Evolutionary conservation across 73 alveolate genomes (phyloP), one percentile per base, ranked within the genome.

Genomic region (Tetrahymena malaccensis): DNA sequence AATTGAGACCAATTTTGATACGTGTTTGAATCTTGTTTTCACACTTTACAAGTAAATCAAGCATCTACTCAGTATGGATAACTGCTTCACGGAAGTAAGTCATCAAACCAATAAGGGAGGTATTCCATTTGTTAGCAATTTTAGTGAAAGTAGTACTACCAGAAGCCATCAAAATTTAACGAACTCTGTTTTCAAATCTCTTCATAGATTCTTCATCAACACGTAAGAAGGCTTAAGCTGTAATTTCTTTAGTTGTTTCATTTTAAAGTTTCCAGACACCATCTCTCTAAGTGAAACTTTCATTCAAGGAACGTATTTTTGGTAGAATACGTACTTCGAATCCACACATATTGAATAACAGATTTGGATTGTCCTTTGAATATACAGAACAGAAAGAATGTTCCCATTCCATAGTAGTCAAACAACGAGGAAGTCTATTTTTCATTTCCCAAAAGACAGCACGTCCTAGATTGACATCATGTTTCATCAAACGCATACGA

Each of bases 241-340:
- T 99, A 94, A 99, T 99, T 96, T 99, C 99, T 96, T 99, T 99
- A 35, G 99, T 99, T 94, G 97, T 97, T 95, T 99, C 99, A 98
- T 99, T 99, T 98, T 99, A 99, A n/a, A 99, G 98, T 97, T 99
- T 99, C 99, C 99, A 99, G 93, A 99, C 99, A 58, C 99, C 99
- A 98, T 99, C 99, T 94, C 98, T 98, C 96, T 98, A 98, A 25
- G 99, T 97, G 97, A 99, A 99, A 95, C 98, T 99, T 93, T 99
- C 99, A 94, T 96, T 94, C 55, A 95, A 34, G 37, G 99, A 97
- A 96, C 99, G 97, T 94, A 96, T 96, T 97, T 99, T 99, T 21
- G 99, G 99, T 44, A 99, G 95, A 33, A 99, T 99, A 94, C 99
- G 97, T 21, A 99, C 99, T 95, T 99, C 99, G 94, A 99, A 99